Base-by-base conservation (phyloP, 23 red algal species). In the Agarophyton chilense region DNA sequence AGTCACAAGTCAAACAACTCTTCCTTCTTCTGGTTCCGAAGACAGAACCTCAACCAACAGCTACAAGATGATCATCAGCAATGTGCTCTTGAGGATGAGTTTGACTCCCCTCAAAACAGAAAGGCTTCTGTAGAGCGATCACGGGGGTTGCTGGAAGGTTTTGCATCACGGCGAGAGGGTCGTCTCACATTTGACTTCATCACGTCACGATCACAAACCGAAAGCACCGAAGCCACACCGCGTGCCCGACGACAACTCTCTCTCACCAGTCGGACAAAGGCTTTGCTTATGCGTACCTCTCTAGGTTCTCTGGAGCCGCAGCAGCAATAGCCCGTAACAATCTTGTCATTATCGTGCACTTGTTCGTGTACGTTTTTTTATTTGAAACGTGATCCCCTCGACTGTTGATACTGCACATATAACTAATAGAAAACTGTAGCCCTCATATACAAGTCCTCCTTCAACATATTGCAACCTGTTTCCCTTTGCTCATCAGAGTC, bases 171-270 rank as follows among this genome's bases (percentile, higher is more conserved):
- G 64, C 44, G 85, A 77, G 85, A 89, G 34, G 85, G 85, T 31
- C 51, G 85, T 14, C 47, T 89, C 32, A 89, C 85, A 9, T 49
- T 89, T 49, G 85, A 89, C 74, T 73, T 89, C 39, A 89, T 89
- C 61, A 77, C 45, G 7, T 66, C 61, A 25, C 22, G 52, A 46
- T 21, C 61, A 13, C 66, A 72, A 25, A 44, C 47, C 13, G 52
- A 58, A 6, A 67, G 68, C 60, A 65, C 38, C 36, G 85, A 78
- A 6, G 35, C 39, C 41, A 26, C 36, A 16, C 71, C 85, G 35
- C 66, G 85, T 10, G 85, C 71, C 4, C 49, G 85, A 77, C 67
- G 85, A 25, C 85, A 89, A 64, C 68, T 89, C 16, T 89, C 85
- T 44, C 51, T 89, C 29, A 74, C 85, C 47, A 89, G 60, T 56